Evolutionary conservation across 257 asterid species (phyloP), one percentile per base, ranked within the genome.

Genomic region (Ballota nigra): DNA sequence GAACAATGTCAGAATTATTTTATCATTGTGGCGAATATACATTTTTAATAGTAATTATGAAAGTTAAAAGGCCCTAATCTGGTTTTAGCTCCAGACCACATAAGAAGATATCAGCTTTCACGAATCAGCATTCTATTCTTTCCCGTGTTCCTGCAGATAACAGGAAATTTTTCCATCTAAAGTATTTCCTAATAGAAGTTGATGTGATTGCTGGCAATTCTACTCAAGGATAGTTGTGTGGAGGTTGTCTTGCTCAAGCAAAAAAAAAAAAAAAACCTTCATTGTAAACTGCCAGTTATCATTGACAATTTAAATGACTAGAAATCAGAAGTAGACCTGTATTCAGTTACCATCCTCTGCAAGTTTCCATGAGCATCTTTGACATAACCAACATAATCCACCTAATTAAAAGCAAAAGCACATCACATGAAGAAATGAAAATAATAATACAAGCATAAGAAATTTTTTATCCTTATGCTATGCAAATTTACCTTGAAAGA

Each of bases 331-430:
- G 72, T 47, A 51, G 69, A 92, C 99, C 97, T 92, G 85, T 84
- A 87, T 71, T 92, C 95, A 53, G 83, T 80, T 66, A 95, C 82
- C 75, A 77, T 68, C 81, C 84, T 85, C 80, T 95, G 97, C 79
- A 95, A 69, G 81, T 71, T 81, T 71, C 76, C 89, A 75, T 92
- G 93, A 67, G 93, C 99, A 75, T 95, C 98, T 84, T 95, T 92
- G 81, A 81, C 74, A 71, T 88, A 43, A 70, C 88, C 86, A 53
- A 89, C 93, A 66, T 92, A 95, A 65, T 89, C 97, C 73, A 89
- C 91, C 99, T 95, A 72, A 58, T 15, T 52, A 77, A 75, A 38
- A 59, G 72, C 47, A 66, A 49, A 69, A 66, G 74, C 58, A 57
- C 66, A 65, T 47, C 59, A 67, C 53, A 63, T 67, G 13, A 16